Evolutionary conservation across 805 yeast species (phyloP).

Genomic region (Saccharomycopsis sp.): DNA sequence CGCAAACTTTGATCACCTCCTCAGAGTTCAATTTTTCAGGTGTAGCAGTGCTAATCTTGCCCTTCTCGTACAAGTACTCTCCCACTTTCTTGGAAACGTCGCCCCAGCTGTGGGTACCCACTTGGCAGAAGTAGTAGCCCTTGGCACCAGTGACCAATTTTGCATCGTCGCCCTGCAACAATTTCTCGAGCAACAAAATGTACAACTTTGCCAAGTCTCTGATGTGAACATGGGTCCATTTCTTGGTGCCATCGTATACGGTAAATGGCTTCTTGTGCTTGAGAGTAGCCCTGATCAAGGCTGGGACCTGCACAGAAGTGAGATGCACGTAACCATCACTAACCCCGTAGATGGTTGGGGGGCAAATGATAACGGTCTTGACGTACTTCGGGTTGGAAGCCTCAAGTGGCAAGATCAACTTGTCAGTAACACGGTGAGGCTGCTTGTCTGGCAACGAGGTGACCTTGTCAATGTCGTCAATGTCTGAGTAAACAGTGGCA

Average conservation of each 20-base stretch:
- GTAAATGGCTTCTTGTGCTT: constrained; percentile 24
- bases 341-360: constrained; percentile 30
- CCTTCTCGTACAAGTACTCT: constrained; percentile 21
- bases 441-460: constrained; percentile 25
- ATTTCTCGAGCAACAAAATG: constrained; percentile 23
- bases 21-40: constrained; percentile 22
- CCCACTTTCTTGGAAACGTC: constrained; percentile 25
- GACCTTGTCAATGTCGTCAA: constrained; percentile 25
- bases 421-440: constrained; percentile 31
- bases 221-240: constrained; percentile 32
- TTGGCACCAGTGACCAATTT: constrained; percentile 26
- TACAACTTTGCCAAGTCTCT: constrained; percentile 29
- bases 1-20: constrained; percentile 20
- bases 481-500: constrained; percentile 25
- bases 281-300: constrained; percentile 22
- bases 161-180: constrained; percentile 22
- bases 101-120: constrained; percentile 28
- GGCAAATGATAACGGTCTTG: constrained; percentile 28
- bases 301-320: constrained; percentile 29
- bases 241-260: constrained; percentile 28
- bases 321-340: constrained; percentile 28
- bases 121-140: constrained; percentile 32
- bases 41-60: constrained; percentile 20
- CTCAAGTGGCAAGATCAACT: constrained; percentile 26
- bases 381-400: constrained; percentile 26